Percentiles rank a stretch among this genome's conserved stretches.
Conservation (phyloP, 1,284 basidiomycete genomes). For the Tilletia indica region DNA sequence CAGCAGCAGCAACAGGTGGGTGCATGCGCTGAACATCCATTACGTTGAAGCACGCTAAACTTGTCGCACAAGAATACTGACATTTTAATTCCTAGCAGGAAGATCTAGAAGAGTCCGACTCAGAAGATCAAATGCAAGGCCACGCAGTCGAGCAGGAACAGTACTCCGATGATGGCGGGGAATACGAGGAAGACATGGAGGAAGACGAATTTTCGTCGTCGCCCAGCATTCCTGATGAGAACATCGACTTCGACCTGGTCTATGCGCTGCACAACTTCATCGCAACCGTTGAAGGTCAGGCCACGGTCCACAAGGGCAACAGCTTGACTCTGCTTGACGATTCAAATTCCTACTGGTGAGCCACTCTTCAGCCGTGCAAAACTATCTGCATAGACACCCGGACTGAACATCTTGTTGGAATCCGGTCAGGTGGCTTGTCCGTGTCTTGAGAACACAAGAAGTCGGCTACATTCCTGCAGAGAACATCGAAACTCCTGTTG, state of each 20-base stretch:
- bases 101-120: slow-evolving; percentile 23
- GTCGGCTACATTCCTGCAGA: slow-evolving; percentile 99
- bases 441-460: slow-evolving; percentile 66
- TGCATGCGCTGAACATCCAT: slow-evolving; percentile 33
- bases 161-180: slow-evolving; percentile 47
- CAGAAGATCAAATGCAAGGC: slow-evolving; percentile 9
- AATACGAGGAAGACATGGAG: slow-evolving; percentile 44
- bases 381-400: background rate
- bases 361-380: background rate
- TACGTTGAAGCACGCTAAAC: background rate
- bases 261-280: slow-evolving; percentile 55
- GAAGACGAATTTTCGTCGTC: slow-evolving; percentile 54
- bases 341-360: slow-evolving; percentile 54
- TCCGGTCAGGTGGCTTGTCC: slow-evolving; percentile 47
- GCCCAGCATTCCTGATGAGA: slow-evolving; percentile 55
- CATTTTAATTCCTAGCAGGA: background rate
- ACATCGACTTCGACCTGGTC: slow-evolving; percentile 56
- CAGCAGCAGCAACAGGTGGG: slow-evolving; percentile 26
- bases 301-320: slow-evolving; percentile 56
- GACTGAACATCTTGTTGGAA: background rate
- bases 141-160: slow-evolving; percentile 18
- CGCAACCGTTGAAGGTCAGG: slow-evolving; percentile 54
- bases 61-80: no score
- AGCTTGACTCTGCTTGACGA: slow-evolving; percentile 54
- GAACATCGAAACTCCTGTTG: slow-evolving; percentile 98